Evolutionary conservation across 2,329 filamentous ascomycete genomes (phyloP).

Genomic region (Sclerotinia trifoliorum): DNA sequence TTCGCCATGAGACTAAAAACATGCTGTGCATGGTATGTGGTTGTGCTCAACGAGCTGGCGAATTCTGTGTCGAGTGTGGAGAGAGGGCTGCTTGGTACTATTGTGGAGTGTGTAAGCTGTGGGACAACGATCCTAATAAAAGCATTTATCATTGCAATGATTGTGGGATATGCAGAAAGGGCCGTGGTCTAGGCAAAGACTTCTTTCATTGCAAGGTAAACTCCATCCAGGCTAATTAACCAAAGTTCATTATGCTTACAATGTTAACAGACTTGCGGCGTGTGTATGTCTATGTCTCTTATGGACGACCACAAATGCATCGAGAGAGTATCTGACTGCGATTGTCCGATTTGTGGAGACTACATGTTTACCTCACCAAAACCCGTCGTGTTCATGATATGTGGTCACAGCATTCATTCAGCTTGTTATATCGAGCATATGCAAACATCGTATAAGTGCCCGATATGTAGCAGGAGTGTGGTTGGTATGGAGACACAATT

Average conservation of each 20-base stretch:
- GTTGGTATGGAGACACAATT: constrained; percentile 97
- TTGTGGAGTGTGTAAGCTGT: constrained; percentile 91
- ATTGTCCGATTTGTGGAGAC: constrained; percentile 95
- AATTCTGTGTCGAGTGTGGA: constrained; percentile 75
- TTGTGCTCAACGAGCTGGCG: constrained; percentile 76
- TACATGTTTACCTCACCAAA: constrained; percentile 92
- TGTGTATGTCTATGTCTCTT: constrained; percentile 88
- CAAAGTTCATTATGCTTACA: constrained; percentile 16
- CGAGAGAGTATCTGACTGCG: constrained; percentile 88
- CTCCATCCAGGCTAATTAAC: neutral
- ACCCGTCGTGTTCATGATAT: constrained; percentile 89
- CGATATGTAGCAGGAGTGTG: constrained; percentile 94
- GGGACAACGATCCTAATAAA: constrained; percentile 90
- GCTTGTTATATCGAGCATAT: constrained; percentile 87
- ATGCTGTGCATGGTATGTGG: constrained; percentile 98
- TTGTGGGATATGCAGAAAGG: constrained; percentile 91
- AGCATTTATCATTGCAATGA: constrained; percentile 95
- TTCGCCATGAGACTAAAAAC: constrained; percentile 80
- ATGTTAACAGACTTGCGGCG: constrained; percentile 72
- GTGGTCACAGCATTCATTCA: constrained; percentile 93
- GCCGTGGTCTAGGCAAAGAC: constrained; percentile 89
- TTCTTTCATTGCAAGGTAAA: constrained; percentile 96
- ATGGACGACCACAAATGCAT: constrained; percentile 88
- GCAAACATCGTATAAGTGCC: constrained; percentile 89
- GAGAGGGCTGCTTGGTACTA: constrained; percentile 83